A percentile compares a stretch with the other conserved stretches of the same genome.
Evolutionary conservation across 495 filamentous ascomycete genomes (phyloP).

Genomic region (Chaetomium tenue): DNA sequence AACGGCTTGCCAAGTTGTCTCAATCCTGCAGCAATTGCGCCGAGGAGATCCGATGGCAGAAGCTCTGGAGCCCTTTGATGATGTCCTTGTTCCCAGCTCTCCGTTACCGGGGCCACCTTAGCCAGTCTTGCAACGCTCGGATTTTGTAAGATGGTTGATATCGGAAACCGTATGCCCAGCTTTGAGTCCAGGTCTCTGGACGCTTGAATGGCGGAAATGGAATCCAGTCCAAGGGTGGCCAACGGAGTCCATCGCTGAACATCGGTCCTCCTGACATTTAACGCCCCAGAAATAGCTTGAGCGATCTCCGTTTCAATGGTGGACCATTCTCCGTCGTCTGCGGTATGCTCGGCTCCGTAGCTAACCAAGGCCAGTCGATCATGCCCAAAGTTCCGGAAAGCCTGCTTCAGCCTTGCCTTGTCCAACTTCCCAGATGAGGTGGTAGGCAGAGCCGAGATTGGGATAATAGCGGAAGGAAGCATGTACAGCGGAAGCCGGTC

Average conservation of each 20-base stretch:
- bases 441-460: constrained; percentile 60
- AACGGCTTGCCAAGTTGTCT: constrained; percentile 38
- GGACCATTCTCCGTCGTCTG: constrained; percentile 50
- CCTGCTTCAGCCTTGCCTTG: constrained; percentile 21
- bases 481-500: constrained; percentile 61
- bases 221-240: constrained; percentile 65
- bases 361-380: constrained; percentile 26
- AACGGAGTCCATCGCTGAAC: constrained; percentile 53
- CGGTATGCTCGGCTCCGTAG: constrained; percentile 28
- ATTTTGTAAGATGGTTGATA: constrained; percentile 64
- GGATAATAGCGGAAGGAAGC: constrained; percentile 66
- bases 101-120: constrained; percentile 25
- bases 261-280: constrained; percentile 54
- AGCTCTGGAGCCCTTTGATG: constrained; percentile 19
- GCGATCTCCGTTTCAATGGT: constrained; percentile 51
- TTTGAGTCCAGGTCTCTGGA: constrained; percentile 50
- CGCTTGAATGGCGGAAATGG: constrained; percentile 72
- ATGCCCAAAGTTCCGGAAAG: constrained; percentile 24
- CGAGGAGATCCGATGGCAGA: constrained; percentile 41
- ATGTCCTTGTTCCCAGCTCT: not conserved
- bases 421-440: constrained; percentile 67
- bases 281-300: constrained; percentile 40
- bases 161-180: constrained; percentile 48
- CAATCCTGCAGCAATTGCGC: constrained; percentile 38
- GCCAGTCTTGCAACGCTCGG: constrained; percentile 58